These are phyloP conservation scores for Penicillium sclerotigenum DNA, from an alignment of 2,329 filamentous ascomycete species.

Conservation along the genomic window DNA sequence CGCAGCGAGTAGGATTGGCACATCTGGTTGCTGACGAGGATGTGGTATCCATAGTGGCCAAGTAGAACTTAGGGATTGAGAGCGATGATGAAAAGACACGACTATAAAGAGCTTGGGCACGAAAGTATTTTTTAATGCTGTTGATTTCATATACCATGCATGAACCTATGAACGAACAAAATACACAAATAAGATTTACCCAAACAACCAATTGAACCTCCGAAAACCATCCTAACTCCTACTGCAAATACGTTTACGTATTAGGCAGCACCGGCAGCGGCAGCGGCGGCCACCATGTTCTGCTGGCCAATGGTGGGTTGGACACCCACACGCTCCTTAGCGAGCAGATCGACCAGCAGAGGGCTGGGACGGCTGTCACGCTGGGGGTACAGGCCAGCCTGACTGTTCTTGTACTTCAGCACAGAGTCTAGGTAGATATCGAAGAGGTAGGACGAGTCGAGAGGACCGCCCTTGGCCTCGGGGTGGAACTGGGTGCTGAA, in stretches of 20 bases:
- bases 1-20: conserved; percentile 82
- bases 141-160: conserved; percentile 9
- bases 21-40: conserved; percentile 73
- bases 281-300: conserved; percentile 38
- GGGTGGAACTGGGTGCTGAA: conserved; percentile 99
- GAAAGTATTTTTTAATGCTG: conserved; percentile 11
- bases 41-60: conserved; percentile 63
- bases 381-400: conserved; percentile 65
- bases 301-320: conserved; percentile 61
- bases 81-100: conserved; percentile 7
- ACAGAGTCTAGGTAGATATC: conserved; percentile 94
- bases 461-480: conserved; percentile 93
- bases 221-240: conserved; percentile 13
- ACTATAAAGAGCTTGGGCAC: conserved; percentile 3
- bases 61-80: conserved; percentile 26
- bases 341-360: conserved; percentile 83
- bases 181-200: conserved; percentile 9
- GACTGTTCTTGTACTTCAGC: conserved; percentile 79
- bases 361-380: conserved; percentile 85
- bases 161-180: conserved; percentile 18
- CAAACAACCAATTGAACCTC: conserved; percentile 15
- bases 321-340: conserved; percentile 93
- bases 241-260: background rate
- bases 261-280: conserved; percentile 27
- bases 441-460: conserved; percentile 94